Base-by-base conservation (phyloP, 2,329 filamentous ascomycete species). In the Sclerotinia spermophila region DNA sequence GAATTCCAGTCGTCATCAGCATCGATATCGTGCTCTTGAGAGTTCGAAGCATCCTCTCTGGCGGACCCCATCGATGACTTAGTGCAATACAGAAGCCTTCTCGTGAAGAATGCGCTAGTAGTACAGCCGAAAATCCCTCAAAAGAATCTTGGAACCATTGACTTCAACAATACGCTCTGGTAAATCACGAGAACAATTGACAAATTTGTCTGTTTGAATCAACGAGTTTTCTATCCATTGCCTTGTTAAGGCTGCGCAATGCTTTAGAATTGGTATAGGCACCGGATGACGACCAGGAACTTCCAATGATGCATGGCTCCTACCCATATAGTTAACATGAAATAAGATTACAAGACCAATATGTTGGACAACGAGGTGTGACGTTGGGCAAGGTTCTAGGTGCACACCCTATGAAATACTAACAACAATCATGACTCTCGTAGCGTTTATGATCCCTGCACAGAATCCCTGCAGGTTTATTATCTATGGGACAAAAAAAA, bases 401-500 rank as follows among this genome's bases (percentile, higher is more conserved):
- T 53, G n/a, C 48, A 53, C 48, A 53, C n/a, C 48, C 13, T 3
- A 53, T 8, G 13, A 17, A 53, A 27, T 53, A 30, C 55, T 58
- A 58, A 35, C 15, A n/a, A 8, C n/a, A 33, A 2, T 24, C 10
- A 44, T 13, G 1, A 33, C 33, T 17, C 33, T 30, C 11, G 17
- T 30, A 40, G 5, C n/a, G 48, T 27, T 30, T 53, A 27, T 53
- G 13, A 53, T 53, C 62, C 62, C 62, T 65, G 62, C 8, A 21
- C 5, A 30, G 1, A 7, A 65, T 65, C 62, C 62, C 62, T 65
- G 62, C 62, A 53, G 53, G 30, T 53, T 65, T 65, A 40, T 65
- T 65, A 33, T 38, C 33, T 48, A 53, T 65, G 24, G 27, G 62
- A 65, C 45, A 65, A 40, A 65, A 65, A 58, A 65, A 65, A 65